Conservation (phyloP, 1,139 yeast genomes). For the Dujonia santamariae region DNA sequence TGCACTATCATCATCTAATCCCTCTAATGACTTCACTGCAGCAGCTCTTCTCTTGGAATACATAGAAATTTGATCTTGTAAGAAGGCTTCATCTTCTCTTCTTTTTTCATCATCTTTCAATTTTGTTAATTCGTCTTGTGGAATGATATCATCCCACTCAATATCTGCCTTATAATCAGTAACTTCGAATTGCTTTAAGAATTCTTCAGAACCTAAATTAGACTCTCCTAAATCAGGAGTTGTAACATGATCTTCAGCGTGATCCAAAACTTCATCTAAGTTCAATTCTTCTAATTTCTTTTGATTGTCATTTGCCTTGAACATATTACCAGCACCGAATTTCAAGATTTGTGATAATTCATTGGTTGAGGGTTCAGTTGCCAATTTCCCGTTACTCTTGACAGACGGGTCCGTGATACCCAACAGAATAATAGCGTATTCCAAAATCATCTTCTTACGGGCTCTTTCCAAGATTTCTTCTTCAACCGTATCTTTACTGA, state of each 20-base stretch:
- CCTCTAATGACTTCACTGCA: conserved; percentile 60
- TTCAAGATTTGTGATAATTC: conserved; percentile 91
- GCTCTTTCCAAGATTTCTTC: conserved; percentile 97
- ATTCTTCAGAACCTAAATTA: conserved; percentile 97
- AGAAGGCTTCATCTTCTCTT: conserved; percentile 78
- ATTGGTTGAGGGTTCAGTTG: conserved; percentile 69
- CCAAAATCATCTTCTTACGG: conserved; percentile 94
- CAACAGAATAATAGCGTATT: conserved; percentile 92
- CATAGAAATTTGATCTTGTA: conserved; percentile 88
- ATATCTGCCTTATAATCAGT: conserved; percentile 98
- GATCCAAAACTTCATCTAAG: conserved; percentile 91
- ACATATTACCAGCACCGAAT: conserved; percentile 99
- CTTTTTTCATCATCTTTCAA: conserved; percentile 90
- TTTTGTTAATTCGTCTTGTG: conserved; percentile 86
- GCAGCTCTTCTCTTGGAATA: conserved; percentile 73
- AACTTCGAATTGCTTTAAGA: conserved; percentile 94
- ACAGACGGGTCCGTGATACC: conserved; percentile 81
- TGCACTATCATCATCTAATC: conserved; percentile 23
- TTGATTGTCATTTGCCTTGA: conserved; percentile 87
- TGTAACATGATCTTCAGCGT: conserved; percentile 96
- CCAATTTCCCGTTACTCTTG: conserved; percentile 35
- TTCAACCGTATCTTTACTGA: conserved; percentile 94
- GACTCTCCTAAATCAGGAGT: conserved; percentile 97
- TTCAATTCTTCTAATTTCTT: conserved; percentile 93
- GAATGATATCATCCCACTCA: conserved; percentile 99